These are phyloP conservation scores for Candida glaebosa DNA, from an alignment of 805 yeast species.

Conservation along the genomic window DNA sequence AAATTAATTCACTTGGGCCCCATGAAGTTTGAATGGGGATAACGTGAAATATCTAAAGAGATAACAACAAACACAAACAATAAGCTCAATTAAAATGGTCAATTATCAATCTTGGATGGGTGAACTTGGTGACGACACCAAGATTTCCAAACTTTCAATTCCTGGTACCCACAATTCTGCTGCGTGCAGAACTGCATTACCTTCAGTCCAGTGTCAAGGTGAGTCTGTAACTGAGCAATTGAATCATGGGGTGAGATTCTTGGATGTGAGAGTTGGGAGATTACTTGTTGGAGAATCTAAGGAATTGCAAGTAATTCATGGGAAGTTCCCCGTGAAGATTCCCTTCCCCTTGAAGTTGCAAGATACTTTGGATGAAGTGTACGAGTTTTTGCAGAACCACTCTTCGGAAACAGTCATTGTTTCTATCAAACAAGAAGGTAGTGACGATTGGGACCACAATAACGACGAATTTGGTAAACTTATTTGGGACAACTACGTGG, in stretches of 20 bases:
- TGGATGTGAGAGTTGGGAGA: slow-evolving; percentile 64
- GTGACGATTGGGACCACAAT: slow-evolving; percentile 59
- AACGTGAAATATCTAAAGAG: not conserved
- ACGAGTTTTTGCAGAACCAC: slow-evolving; percentile 50
- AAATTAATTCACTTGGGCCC: not conserved
- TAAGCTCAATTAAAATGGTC: slow-evolving; percentile 26
- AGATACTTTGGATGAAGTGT: slow-evolving; percentile 55
- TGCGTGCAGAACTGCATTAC: slow-evolving; percentile 66
- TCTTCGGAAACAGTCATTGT: slow-evolving; percentile 60
- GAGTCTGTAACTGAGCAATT: slow-evolving; percentile 58
- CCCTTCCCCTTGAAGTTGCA: slow-evolving; percentile 52
- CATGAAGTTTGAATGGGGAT: not conserved
- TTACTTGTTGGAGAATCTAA: slow-evolving; percentile 49
- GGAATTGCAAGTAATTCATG: slow-evolving; percentile 67
- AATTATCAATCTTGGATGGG: slow-evolving; percentile 51
- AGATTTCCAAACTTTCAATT: slow-evolving; percentile 52
- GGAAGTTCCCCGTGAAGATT: slow-evolving; percentile 69
- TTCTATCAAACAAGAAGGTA: slow-evolving; percentile 73
- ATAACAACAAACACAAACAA: not conserved
- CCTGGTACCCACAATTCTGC: slow-evolving; percentile 89
- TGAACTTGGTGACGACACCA: slow-evolving; percentile 48
- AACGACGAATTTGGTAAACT: slow-evolving; percentile 62
- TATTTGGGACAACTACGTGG: slow-evolving; percentile 56
- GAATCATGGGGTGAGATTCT: slow-evolving; percentile 69
- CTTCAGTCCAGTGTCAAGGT: slow-evolving; percentile 76